Conservation (phyloP, 805 yeast species). For the Candida pseudofarinosa region DNA sequence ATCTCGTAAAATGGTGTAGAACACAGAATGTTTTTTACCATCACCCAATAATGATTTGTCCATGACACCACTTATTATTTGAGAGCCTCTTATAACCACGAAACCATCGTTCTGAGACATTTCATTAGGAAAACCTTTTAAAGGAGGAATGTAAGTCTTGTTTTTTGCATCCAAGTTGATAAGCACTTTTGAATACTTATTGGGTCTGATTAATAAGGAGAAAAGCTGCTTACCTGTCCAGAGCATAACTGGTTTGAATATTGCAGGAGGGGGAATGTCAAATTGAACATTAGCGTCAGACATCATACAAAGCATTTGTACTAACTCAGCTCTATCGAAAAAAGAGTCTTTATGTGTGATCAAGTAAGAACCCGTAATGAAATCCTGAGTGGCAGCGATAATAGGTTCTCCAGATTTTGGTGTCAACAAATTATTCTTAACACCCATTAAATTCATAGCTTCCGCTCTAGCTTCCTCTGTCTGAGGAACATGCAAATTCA, state of each 20-base stretch:
- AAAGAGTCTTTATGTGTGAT: constrained; percentile 92
- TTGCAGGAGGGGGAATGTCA: constrained; percentile 94
- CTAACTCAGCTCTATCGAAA: constrained; percentile 79
- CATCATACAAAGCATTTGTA: constrained; percentile 90
- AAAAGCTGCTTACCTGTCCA: constrained; percentile 99
- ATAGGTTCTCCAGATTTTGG: constrained; percentile 99
- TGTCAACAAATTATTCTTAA: constrained; percentile 86
- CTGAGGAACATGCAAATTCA: constrained; percentile 98
- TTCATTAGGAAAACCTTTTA: constrained; percentile 68
- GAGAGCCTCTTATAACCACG: constrained; percentile 84
- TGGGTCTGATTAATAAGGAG: constrained; percentile 82
- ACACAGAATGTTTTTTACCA: constrained; percentile 95
- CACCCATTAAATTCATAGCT: constrained; percentile 98
- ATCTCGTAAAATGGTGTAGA: constrained; percentile 91
- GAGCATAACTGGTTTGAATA: constrained; percentile 78
- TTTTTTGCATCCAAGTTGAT: constrained; percentile 93
- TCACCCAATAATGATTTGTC: constrained; percentile 95
- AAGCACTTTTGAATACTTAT: constrained; percentile 65
- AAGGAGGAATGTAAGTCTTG: constrained; percentile 82
- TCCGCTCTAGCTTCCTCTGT: constrained; percentile 99
- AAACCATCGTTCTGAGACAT: constrained; percentile 98
- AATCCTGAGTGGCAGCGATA: constrained; percentile 99
- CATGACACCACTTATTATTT: constrained; percentile 90
- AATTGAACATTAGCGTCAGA: constrained; percentile 84
- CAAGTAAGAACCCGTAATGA: constrained; percentile 92